Evolutionary conservation across 768 basidiomycete genomes (phyloP).

Genomic region (Suillus lakei): DNA sequence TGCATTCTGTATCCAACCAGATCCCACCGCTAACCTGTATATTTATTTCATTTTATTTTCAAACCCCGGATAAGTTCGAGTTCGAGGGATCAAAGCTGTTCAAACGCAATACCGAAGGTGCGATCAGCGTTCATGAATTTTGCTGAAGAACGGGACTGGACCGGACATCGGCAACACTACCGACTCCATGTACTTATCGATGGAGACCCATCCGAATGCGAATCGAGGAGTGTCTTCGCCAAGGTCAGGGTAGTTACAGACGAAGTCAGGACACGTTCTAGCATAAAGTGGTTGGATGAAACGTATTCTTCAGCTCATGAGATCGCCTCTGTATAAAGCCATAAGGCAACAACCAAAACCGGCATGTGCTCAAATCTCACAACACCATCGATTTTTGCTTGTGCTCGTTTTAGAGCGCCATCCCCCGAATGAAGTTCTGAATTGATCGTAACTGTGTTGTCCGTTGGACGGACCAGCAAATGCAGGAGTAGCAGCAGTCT

Average conservation of each 20-base stretch:
- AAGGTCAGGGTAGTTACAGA: not conserved
- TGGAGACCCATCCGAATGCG: not conserved
- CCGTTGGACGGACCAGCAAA: not conserved
- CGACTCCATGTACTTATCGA: not conserved
- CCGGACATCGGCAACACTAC: not conserved
- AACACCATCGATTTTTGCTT: not conserved
- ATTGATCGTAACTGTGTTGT: not conserved
- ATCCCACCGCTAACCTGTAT: not conserved
- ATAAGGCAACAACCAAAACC: not conserved
- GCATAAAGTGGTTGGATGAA: not conserved
- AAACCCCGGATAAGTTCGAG: not conserved
- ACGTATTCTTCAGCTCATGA: not conserved
- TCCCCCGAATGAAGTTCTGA: not conserved
- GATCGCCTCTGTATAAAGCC: not conserved
- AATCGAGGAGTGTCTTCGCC: not conserved
- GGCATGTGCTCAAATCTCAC: not conserved
- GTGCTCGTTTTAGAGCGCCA: no score
- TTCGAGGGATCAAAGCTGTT: not conserved
- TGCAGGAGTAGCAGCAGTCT: not conserved
- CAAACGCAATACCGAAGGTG: not conserved
- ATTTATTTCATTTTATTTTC: not conserved
- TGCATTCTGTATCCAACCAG: not conserved
- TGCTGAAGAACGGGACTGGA: not conserved
- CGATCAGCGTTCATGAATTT: not conserved
- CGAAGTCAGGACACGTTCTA: not conserved